Evolutionary conservation across 208 protist species (phyloP), one percentile per base, ranked within the genome.

Genomic region (Trypanosoma melophagium): DNA sequence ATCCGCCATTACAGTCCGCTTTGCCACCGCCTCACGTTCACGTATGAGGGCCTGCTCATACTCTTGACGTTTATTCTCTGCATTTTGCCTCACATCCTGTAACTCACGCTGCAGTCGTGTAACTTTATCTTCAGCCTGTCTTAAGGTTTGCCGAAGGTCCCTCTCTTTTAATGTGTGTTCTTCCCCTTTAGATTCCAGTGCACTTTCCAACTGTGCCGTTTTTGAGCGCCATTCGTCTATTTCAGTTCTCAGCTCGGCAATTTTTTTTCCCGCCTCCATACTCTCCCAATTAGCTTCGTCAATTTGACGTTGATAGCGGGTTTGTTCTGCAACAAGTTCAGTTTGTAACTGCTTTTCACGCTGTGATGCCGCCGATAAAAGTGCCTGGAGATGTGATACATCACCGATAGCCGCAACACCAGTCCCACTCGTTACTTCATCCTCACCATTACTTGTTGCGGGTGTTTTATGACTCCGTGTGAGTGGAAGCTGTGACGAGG

Each of bases 171-270:
- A 41, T 9, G 21, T 40, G 17, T 63, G 12, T 35, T 71, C 66
- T 40, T 64, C 66, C 4, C 12, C 47, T 12, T 44, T 38, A n/a
- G 45, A 19, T 19, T 64, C 44, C n/a, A 63, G 22, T 16, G 22
- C 31, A 7, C 22, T 35, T 60, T 65, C 60, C 19, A 64, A 41
- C 21, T 77, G 60, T 16, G 45, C 64, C 12, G 31, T 28, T 21
- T 19, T 31, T 38, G 65, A 52, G 10, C 62, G 66, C 52, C 38
- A 44, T 25, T 28, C 56, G 47, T 71, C 65, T 7, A 72, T 42
- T 41, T 77, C 71, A 4, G 17, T 60, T n/a, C 25, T 63, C 25
- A 60, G 42, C 41, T 77, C 65, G 1, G 66, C 25, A 21, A 77
- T 50, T 28, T 64, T 54, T 40, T 60, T 56, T 24, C 50, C 52